Evolutionary conservation across 2,329 filamentous ascomycete genomes (phyloP).

Genomic region (Fusarium solani-melongenae): DNA sequence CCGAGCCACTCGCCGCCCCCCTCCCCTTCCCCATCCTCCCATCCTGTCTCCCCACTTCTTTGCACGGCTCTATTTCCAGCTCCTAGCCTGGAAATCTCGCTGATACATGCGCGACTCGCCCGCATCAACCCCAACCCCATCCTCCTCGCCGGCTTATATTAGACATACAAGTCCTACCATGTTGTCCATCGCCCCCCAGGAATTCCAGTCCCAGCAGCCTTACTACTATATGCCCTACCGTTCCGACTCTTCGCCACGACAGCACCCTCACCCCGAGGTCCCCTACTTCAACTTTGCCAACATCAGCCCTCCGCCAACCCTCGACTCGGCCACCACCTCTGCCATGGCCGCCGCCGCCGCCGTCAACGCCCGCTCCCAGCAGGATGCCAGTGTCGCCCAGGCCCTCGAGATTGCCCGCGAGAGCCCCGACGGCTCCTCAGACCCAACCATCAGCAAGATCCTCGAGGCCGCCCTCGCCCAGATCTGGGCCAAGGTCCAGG

Average conservation of each 20-base stretch:
- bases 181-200: slow-evolving; percentile 45
- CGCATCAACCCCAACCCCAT: slow-evolving; percentile 44
- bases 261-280: slow-evolving; percentile 36
- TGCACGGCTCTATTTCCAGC: slow-evolving; percentile 42
- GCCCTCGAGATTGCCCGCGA: slow-evolving; percentile 83
- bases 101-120: slow-evolving; percentile 47
- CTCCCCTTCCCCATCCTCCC: slow-evolving; percentile 16
- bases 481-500: slow-evolving; percentile 76
- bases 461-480: slow-evolving; percentile 72
- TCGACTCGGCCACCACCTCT: slow-evolving; percentile 24
- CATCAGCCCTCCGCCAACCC: slow-evolving; percentile 24
- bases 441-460: slow-evolving; percentile 70
- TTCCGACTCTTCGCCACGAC: slow-evolving; percentile 30
- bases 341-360: slow-evolving; percentile 35
- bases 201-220: slow-evolving; percentile 38
- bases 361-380: slow-evolving; percentile 31
- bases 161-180: slow-evolving; percentile 45
- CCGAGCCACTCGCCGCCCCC: slow-evolving; percentile 29
- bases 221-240: slow-evolving; percentile 40
- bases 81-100: slow-evolving; percentile 43
- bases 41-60: slow-evolving; percentile 39
- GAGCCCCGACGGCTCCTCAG: slow-evolving; percentile 72
- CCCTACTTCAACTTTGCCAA: slow-evolving; percentile 34
- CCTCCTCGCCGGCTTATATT: slow-evolving; percentile 43
- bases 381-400: slow-evolving; percentile 64